Evolutionary conservation across 164 flowering plant species (phyloP), one percentile per base, ranked within the genome.

Genomic region (Euptelea pleiosperma): DNA sequence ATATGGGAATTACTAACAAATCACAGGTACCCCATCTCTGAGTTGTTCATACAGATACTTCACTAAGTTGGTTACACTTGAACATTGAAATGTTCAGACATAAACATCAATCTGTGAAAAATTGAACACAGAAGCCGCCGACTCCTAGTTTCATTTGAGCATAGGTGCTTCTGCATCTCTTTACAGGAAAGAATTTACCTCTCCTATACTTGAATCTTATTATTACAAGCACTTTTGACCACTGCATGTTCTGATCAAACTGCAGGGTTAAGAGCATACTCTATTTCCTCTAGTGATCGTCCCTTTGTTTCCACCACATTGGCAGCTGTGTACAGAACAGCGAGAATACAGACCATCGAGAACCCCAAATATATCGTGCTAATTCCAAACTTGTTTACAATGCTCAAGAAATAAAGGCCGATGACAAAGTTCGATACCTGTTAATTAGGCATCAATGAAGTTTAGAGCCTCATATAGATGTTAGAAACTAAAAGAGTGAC

Each of bases 291-390:
- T 67, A 94, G 62, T 2, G 99, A 94, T 26, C 96, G 82, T 4
- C 97, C 97, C 72, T 94, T 94, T 16, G 99, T 91, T 68, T 94
- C 99, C 55, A 94, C 96, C 49, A 91, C 93, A 44, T 91, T 94
- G 29, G 75, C 80, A n/a, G 83, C 76, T 66, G 91, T 78, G 77
- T 91, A 94, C 75, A 91, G 19, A 61, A 88, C 85, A 45, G 93
- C 99, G 29, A 90, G 81, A 48, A 81, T 47, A 64, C 99, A 90
- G 56, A 88, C 74, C 0, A 50, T 52, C 0, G 95, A 59, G 58
- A 91, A 90, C 61, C 97, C 96, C 70, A 94, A 65, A 65, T 94
- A 90, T 45, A 94, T 91, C 8, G 68, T 64, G 75, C 96, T 82
- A 72, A 94, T 88, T 0, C 99, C 97, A 60, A 79, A 88, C 81